Evolutionary conservation across 768 basidiomycete species (phyloP).

Genomic region (Amanita subjunquillea): DNA sequence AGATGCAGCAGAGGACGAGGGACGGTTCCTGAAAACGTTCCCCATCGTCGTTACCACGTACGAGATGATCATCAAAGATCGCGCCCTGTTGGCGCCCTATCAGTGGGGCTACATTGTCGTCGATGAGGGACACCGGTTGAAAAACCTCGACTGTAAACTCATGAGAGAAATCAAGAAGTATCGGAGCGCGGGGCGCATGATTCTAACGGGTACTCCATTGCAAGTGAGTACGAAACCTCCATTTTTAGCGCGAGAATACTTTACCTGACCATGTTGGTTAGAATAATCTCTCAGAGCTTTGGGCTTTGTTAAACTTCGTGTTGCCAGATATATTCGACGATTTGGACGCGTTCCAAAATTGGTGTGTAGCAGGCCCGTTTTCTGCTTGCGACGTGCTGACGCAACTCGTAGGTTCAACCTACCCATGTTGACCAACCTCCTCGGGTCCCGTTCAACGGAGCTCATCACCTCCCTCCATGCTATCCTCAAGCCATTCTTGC

Average conservation of each 20-base stretch:
- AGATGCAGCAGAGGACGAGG: conserved; percentile 10
- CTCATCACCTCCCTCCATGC: conserved; percentile 76
- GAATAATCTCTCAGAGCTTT: conserved; percentile 94
- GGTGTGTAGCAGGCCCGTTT: conserved; percentile 30
- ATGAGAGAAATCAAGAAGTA: conserved; percentile 89
- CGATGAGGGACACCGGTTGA: conserved; percentile 90
- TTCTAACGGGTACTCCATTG: conserved; percentile 92
- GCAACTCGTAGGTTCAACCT: conserved; percentile 56
- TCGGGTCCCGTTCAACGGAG: conserved; percentile 49
- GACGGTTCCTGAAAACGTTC: conserved; percentile 27
- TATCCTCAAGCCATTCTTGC: conserved; percentile 91
- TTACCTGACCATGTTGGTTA: conserved; percentile 21
- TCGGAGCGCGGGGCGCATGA: conserved; percentile 75
- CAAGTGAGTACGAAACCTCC: conserved; percentile 46
- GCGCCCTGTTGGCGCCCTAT: conserved; percentile 47
- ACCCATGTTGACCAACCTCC: conserved; percentile 44
- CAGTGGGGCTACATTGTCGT: conserved; percentile 92
- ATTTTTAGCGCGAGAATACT: background rate
- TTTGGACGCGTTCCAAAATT: conserved; percentile 82
- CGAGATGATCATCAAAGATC: conserved; percentile 86
- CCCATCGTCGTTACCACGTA: conserved; percentile 88
- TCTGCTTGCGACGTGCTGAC: background rate
- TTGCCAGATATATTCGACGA: conserved; percentile 91
- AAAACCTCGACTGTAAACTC: conserved; percentile 88
- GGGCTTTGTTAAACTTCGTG: conserved; percentile 93